phyloP scores from a whole-genome alignment of 2,329 filamentous ascomycete species.

The Akanthomyces uredinophilus region DNA sequence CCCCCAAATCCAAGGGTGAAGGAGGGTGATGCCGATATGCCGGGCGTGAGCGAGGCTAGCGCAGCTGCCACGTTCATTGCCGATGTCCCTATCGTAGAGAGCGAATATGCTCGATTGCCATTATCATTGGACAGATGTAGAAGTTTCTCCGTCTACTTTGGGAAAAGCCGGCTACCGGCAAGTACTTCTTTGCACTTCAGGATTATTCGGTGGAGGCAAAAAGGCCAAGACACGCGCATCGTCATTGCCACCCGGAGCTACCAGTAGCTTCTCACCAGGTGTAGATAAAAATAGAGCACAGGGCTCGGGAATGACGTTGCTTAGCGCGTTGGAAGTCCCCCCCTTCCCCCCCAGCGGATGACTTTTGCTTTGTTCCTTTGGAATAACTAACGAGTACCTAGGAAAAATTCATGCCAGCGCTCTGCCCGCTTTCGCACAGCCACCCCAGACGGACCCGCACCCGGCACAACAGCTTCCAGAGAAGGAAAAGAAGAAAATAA shows the following conservation, averaged over 20 bases:
- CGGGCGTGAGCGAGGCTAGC: neutral
- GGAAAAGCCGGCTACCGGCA: neutral
- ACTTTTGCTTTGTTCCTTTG: neutral
- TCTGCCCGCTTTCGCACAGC: neutral
- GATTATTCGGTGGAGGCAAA: neutral
- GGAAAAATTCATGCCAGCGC: neutral
- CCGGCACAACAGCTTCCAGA: neutral
- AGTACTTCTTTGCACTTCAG: neutral
- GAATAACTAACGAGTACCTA: neutral
- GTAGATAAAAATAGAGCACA: neutral
- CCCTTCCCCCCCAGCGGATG: neutral
- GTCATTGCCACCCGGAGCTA: neutral
- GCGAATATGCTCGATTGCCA: too few species aligned
- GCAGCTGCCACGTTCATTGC: neutral
- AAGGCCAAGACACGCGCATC: neutral
- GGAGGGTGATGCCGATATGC: neutral
- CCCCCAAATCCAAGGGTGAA: neutral
- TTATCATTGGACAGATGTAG: too few species aligned
- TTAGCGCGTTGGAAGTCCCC: neutral
- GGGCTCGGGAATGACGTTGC: neutral
- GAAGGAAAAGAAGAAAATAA: neutral
- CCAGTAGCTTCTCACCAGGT: neutral
- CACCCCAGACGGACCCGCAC: neutral
- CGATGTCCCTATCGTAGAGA: neutral
- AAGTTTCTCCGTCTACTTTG: too few species aligned